phyloP scores from a whole-genome alignment of 352 stramenopile species.

The Elongisporangium undulatum region DNA sequence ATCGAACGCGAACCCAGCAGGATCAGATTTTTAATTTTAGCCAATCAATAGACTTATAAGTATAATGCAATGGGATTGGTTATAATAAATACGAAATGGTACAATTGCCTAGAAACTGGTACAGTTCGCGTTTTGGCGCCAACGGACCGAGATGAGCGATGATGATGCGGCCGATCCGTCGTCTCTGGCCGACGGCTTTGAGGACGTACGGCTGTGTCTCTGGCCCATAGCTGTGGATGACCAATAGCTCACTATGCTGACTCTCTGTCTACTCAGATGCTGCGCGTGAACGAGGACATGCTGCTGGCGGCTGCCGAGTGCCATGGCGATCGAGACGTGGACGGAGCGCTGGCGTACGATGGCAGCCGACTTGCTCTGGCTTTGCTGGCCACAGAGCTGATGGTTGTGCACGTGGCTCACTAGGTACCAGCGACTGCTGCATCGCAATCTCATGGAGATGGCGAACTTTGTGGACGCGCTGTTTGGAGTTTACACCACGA shows the following conservation, averaged over 20 bases:
- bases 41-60: background rate
- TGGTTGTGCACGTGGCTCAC: background rate
- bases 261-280: conserved; percentile 37
- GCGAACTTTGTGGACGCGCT: conserved; percentile 72
- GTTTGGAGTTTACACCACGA: conserved; percentile 69
- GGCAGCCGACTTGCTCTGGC: background rate
- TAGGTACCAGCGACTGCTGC: conserved; percentile 70
- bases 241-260: background rate
- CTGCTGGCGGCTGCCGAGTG: conserved; percentile 52
- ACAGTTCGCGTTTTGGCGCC: background rate
- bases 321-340: conserved; percentile 44
- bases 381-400: background rate
- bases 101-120: background rate
- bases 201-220: background rate
- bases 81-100: background rate
- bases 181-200: conserved; percentile 40
- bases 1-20: too few species aligned
- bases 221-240: background rate
- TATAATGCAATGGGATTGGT: background rate
- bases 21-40: background rate
- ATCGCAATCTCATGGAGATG: conserved; percentile 79
- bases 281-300: conserved; percentile 73
- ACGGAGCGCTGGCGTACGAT: conserved; percentile 49
- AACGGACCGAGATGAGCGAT: conserved; percentile 6
- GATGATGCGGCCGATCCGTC: conserved; percentile 35